Evolutionary conservation across 176 grass and related monocot species (phyloP).

Genomic region (Oryza meyeriana): DNA sequence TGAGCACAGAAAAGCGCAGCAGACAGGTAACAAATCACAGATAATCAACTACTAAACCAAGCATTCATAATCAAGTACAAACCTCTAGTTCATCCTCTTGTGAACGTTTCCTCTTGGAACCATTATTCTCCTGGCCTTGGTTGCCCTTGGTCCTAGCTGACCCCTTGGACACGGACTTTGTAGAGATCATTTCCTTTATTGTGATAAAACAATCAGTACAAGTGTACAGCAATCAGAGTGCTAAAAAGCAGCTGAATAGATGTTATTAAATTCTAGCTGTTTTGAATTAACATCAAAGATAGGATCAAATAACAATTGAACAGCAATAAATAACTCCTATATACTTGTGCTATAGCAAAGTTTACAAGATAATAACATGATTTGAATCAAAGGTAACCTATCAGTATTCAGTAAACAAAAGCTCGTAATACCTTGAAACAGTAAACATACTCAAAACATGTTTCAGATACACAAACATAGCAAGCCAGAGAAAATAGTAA

Average conservation of each 20-base stretch:
- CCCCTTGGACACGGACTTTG: conserved; percentile 43
- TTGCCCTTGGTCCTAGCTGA: conserved; percentile 44
- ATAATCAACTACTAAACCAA: conserved; percentile 16
- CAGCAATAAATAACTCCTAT: background rate
- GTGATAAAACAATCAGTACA: conserved; percentile 23
- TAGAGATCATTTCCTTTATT: conserved; percentile 62
- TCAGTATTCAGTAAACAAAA: background rate
- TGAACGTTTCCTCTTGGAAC: conserved; percentile 59
- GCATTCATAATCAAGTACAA: background rate
- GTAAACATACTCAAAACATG: background rate
- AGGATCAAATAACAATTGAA: background rate
- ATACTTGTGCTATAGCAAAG: background rate
- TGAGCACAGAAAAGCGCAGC: background rate
- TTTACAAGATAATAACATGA: background rate
- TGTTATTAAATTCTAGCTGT: background rate
- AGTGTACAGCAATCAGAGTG: conserved; percentile 5
- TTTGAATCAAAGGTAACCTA: background rate
- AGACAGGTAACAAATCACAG: background rate
- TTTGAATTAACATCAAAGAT: background rate
- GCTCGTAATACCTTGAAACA: background rate
- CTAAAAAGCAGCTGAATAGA: conserved; percentile 2
- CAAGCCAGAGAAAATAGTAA: background rate
- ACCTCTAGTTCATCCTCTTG: conserved; percentile 55
- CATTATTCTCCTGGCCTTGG: conserved; percentile 39
- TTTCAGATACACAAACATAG: background rate